phyloP scores from a whole-genome alignment of 148 eudicot species.

The Linanthus parryae region DNA sequence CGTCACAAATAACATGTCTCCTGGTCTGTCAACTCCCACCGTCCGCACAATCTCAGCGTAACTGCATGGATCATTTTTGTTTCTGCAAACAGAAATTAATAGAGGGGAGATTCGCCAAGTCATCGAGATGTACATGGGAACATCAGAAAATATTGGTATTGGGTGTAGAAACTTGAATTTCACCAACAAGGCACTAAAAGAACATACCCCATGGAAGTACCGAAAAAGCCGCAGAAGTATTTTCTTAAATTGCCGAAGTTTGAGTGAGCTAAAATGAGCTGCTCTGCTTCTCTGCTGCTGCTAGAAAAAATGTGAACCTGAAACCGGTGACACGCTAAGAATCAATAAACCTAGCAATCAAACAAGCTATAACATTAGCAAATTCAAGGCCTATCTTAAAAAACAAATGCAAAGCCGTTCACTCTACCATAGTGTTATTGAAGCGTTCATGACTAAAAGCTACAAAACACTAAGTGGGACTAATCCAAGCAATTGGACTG shows the following conservation, averaged over 20 bases:
- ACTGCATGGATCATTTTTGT: conserved; percentile 1
- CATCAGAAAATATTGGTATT: no score
- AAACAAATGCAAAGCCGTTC: no score
- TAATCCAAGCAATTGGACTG: no score
- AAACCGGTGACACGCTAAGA: background rate
- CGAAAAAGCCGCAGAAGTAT: conserved; percentile 15
- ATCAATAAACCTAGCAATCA: no score
- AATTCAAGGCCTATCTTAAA: background rate
- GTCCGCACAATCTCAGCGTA: conserved; percentile 10
- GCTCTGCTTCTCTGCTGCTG: conserved; percentile 7
- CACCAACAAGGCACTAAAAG: background rate
- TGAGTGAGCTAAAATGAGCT: conserved; percentile 10
- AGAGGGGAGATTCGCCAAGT: background rate
- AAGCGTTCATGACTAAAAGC: no score
- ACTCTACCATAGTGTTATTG: no score
- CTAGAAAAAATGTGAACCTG: conserved; percentile 13
- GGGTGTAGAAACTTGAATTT: no score
- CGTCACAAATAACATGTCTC: conserved; percentile 10
- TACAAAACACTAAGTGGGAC: no score
- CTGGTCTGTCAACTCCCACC: conserved; percentile 10
- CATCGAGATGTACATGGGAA: no score
- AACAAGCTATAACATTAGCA: no score
- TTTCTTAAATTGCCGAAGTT: conserved; percentile 10
- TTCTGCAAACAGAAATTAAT: background rate
- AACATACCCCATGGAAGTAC: conserved; percentile 10